phyloP scores from a whole-genome alignment of 306 rosid genomes.

The Nissolia schottii region DNA sequence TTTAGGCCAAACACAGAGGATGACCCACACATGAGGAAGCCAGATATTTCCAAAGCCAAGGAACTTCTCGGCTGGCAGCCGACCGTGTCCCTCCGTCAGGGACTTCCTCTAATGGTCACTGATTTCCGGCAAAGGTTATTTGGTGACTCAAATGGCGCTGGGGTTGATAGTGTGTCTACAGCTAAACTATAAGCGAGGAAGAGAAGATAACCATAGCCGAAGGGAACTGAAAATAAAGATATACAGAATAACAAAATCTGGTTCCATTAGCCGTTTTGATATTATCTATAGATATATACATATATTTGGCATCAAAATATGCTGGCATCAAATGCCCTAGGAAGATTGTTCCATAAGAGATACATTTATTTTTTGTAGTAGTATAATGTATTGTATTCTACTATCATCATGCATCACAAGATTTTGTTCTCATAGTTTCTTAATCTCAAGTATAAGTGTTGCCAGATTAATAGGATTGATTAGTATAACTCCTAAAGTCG shows the following conservation, averaged over 20 bases:
- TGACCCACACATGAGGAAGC: slow-evolving; percentile 95
- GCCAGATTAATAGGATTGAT: neutral
- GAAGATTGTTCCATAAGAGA: neutral
- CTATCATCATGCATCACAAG: neutral
- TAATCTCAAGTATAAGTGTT: neutral
- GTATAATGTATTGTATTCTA: neutral
- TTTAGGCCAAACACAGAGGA: slow-evolving; percentile 92
- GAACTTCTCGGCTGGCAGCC: slow-evolving; percentile 95
- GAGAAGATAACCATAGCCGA: neutral
- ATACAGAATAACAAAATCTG: neutral
- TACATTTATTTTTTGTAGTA: neutral
- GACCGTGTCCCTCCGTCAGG: slow-evolving; percentile 71
- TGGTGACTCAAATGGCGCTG: slow-evolving; percentile 41
- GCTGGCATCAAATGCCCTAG: neutral
- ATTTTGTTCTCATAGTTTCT: neutral
- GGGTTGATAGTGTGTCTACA: slow-evolving; percentile 1
- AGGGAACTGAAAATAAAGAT: slow-evolving; percentile 1
- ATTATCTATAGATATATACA: neutral
- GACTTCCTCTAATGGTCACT: slow-evolving; percentile 83
- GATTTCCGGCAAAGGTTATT: slow-evolving; percentile 79
- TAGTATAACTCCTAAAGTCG: too few species aligned
- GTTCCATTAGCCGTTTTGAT: neutral
- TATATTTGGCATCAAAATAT: slow-evolving; percentile 20
- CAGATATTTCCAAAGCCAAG: slow-evolving; percentile 85
- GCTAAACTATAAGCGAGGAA: slow-evolving; percentile 10